phyloP scores from a whole-genome alignment of 768 basidiomycete species.

The Pluteus cervinus region DNA sequence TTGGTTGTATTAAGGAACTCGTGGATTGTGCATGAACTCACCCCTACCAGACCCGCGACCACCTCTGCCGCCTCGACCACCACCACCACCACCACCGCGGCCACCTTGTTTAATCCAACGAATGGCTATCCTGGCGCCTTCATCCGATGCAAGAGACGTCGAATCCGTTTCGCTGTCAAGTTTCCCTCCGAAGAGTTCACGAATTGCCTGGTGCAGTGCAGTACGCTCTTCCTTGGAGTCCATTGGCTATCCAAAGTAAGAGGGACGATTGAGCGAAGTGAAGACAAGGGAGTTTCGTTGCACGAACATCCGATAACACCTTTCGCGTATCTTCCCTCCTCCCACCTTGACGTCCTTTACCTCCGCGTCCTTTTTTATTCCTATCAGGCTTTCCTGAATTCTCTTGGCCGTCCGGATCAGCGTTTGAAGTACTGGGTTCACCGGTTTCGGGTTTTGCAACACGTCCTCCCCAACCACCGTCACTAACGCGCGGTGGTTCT shows the following conservation, averaged over 20 bases:
- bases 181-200: constrained; percentile 77
- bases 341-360: constrained; percentile 35
- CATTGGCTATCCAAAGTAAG: constrained; percentile 72
- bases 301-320: constrained; percentile 78
- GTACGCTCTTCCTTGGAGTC: constrained; percentile 75
- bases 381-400: constrained; percentile 30
- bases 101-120: constrained; percentile 62
- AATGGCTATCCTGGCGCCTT: constrained; percentile 73
- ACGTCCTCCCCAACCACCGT: constrained; percentile 68
- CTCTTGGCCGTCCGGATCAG: constrained; percentile 13
- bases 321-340: constrained; percentile 60
- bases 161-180: constrained; percentile 79
- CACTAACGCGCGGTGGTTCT: constrained; percentile 66
- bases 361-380: constrained; percentile 40
- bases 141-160: constrained; percentile 41
- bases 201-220: constrained; percentile 72
- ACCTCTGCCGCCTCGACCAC: too few species aligned
- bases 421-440: constrained; percentile 9
- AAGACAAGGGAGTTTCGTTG: constrained; percentile 14
- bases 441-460: constrained; percentile 25
- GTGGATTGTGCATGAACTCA: constrained; percentile 5
- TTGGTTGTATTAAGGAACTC: too few species aligned
- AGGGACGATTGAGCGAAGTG: constrained; percentile 3
- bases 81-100: constrained; percentile 41
- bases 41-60: constrained; percentile 33